Base-by-base conservation (phyloP, 345 rosid species). In the Physaria fendleri region DNA sequence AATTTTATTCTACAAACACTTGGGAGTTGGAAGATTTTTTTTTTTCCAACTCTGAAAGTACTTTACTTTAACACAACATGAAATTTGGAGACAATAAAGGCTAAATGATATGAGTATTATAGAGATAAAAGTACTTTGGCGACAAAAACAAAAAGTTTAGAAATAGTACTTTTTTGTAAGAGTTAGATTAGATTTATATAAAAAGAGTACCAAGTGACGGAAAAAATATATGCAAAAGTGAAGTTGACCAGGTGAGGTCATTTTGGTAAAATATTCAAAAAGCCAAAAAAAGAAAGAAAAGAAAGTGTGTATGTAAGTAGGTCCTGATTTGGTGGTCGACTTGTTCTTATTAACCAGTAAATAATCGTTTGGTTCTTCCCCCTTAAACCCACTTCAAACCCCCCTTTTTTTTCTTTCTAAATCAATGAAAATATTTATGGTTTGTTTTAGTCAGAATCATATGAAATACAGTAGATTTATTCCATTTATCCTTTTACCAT, bases 321-420 rank as follows among this genome's bases (percentile, higher is more conserved):
- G 69, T 54, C 69, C 69, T 4, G 29, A 34, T 64, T 54, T 64
- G 54, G 62, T 64, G 29, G 44, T 42, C 15, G 45, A 32, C 53
- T 53, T 53, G 14, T 42, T 64, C 35, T 30, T 53, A 10, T 29
- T 42, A 43, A 43, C 37, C 61, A 45, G 53, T 8, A 24, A 32
- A 53, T 15, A 53, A 64, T 42, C 4, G 15, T 24, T 32, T 42
- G 25, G 22, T 30, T 52, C 12, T 39, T 24, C 23, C 47, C 48
- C 57, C 21, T 21, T 27, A 49, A 49, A 62, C 48, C 28, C 0
- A 37, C 16, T 30, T 30, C 14, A 37, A 25, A 39, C 48, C 37
- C 25, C 11, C 15, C 37, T 49, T 6, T 12, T 21, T 48, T 49
- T 6, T 12, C 3, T 0, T 37, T 34, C 23, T 16, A 4, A 37